A percentile compares a stretch with the other conserved stretches of the same genome.
These are phyloP conservation scores for Microdochium paspali DNA, from an alignment of 2,329 filamentous ascomycete genomes.

Conservation along the genomic window DNA sequence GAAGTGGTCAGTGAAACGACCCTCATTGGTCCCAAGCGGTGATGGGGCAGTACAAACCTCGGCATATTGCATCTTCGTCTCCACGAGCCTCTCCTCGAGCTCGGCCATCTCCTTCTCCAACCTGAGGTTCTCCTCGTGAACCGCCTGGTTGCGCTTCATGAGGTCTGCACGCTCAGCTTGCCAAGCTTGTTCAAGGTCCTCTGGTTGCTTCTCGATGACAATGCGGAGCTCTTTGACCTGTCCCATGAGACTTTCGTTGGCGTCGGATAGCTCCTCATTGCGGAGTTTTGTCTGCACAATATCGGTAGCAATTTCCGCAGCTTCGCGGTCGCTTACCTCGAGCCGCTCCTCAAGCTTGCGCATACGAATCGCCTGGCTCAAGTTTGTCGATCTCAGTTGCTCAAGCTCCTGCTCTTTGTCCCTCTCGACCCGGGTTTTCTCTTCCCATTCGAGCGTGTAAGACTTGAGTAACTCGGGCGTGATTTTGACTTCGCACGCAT, in stretches of 20 bases:
- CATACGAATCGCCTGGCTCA: constrained; percentile 63
- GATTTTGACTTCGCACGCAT: constrained; percentile 82
- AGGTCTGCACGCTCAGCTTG: constrained; percentile 81
- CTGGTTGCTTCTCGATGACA: constrained; percentile 82
- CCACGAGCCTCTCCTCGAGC: constrained; percentile 85
- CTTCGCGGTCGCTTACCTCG: constrained; percentile 81
- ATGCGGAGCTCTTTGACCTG: constrained; percentile 79
- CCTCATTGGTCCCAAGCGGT: background rate
- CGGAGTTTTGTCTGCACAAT: constrained; percentile 87
- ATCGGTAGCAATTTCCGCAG: constrained; percentile 83
- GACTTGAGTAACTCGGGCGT: constrained; percentile 71
- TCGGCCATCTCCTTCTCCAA: constrained; percentile 86
- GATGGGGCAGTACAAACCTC: constrained; percentile 56
- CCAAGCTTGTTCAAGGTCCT: constrained; percentile 75
- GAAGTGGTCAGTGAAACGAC: background rate
- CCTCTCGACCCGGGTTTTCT: constrained; percentile 73
- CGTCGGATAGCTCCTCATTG: constrained; percentile 80
- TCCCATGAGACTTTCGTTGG: constrained; percentile 78
- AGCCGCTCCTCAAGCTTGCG: constrained; percentile 79
- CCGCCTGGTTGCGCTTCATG: constrained; percentile 85
- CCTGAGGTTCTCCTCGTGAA: constrained; percentile 84
- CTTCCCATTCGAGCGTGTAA: constrained; percentile 86
- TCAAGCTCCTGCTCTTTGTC: constrained; percentile 78
- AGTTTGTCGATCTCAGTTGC: constrained; percentile 56
- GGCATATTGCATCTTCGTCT: constrained; percentile 89